Evolutionary conservation across 352 stramenopile genomes (phyloP).

Genomic region (Phytophthora tubulina): DNA sequence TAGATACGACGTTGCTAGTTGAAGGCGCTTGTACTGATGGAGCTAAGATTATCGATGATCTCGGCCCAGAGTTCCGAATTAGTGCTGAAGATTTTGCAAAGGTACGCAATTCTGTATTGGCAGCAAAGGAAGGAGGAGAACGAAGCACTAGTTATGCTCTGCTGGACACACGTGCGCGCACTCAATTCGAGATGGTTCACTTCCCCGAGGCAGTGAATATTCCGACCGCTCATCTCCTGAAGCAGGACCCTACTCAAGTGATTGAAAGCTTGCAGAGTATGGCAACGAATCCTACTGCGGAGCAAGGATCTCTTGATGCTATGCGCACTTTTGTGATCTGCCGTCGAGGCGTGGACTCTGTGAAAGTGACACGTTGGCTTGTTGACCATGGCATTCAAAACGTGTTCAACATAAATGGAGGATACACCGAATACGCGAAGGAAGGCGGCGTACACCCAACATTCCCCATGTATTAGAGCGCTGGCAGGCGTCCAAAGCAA

Average conservation of each 20-base stretch:
- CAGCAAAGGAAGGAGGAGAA: background rate
- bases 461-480: constrained; percentile 82
- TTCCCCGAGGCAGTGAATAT: constrained; percentile 77
- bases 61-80: constrained; percentile 47
- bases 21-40: constrained; percentile 28
- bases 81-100: constrained; percentile 49
- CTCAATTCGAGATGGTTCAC: constrained; percentile 84
- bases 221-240: constrained; percentile 59
- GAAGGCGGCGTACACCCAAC: constrained; percentile 46
- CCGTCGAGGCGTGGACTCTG: constrained; percentile 80
- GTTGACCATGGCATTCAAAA: constrained; percentile 48
- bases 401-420: constrained; percentile 75
- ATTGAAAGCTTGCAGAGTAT: constrained; percentile 30
- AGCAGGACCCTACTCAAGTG: constrained; percentile 31
- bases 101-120: constrained; percentile 29
- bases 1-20: constrained; percentile 23
- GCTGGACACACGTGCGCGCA: constrained; percentile 62
- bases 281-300: background rate
- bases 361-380: constrained; percentile 68
- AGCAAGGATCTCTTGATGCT: background rate
- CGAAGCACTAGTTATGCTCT: constrained; percentile 48
- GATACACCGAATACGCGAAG: constrained; percentile 72
- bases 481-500: constrained; percentile 5
- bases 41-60: constrained; percentile 8
- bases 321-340: constrained; percentile 72